Conservation (phyloP, 257 asterid genomes). For the Solanum ossicruentum region DNA sequence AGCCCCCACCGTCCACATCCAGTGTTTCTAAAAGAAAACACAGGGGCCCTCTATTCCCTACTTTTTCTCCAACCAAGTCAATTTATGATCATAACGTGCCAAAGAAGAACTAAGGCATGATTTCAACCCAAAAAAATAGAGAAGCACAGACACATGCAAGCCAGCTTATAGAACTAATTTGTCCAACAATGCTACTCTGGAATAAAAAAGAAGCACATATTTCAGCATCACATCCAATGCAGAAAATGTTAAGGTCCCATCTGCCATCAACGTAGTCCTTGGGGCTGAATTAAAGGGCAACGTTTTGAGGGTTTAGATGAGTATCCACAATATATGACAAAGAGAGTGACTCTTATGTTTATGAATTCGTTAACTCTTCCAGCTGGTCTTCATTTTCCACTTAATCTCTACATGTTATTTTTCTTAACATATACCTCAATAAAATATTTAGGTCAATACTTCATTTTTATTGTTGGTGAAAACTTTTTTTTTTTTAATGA, state of each 20-base stretch:
- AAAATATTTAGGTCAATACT: not conserved
- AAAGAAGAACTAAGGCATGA: not conserved
- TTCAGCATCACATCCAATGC: not conserved
- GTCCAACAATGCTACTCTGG: not conserved
- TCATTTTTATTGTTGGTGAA: not conserved
- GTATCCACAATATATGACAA: not conserved
- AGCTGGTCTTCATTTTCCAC: not conserved
- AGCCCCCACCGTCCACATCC: not conserved
- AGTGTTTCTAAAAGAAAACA: not conserved
- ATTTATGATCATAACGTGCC: not conserved
- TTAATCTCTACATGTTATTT: not conserved
- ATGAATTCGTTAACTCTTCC: not conserved
- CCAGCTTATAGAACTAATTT: not conserved
- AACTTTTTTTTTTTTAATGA: no score
- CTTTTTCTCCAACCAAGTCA: not conserved
- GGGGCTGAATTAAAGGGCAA: not conserved
- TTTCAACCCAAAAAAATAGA: not conserved
- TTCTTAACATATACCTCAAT: not conserved
- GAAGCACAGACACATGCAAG: not conserved
- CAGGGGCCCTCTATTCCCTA: not conserved
- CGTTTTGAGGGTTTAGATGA: not conserved
- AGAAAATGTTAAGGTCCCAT: not conserved
- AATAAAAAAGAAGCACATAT: not conserved
- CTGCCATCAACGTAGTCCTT: not conserved
- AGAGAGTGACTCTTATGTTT: not conserved